A percentile compares a stretch with the other conserved stretches of the same genome.
Evolutionary conservation across 140 eudicot species (phyloP).

Genomic region (Erigeron philadelphicus): DNA sequence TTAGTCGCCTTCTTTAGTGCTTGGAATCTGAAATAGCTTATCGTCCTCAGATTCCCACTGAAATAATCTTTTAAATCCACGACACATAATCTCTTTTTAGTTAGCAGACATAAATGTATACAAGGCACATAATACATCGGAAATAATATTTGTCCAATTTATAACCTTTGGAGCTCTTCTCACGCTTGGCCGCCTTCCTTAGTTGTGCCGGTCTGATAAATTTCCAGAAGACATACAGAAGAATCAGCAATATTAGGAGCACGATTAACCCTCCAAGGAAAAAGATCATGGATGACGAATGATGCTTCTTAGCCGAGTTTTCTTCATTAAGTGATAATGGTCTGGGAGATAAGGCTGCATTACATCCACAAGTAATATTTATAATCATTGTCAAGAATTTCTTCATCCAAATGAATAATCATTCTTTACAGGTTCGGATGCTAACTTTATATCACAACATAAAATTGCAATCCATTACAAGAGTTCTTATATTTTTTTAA

Average conservation of each 20-base stretch:
- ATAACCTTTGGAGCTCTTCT: conserved; percentile 22
- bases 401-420: background rate
- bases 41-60: conserved; percentile 46
- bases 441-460: background rate
- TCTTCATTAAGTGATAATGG: conserved; percentile 24
- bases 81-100: conserved; percentile 14
- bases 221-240: conserved; percentile 40
- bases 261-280: conserved; percentile 49
- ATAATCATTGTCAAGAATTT: background rate
- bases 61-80: conserved; percentile 34
- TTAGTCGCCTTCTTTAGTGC: conserved; percentile 59
- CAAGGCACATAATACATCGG: background rate
- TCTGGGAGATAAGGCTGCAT: conserved; percentile 43
- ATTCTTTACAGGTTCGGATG: background rate
- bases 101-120: conserved; percentile 11
- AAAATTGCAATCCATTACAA: background rate
- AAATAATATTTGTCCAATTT: background rate
- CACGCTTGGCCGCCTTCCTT: conserved; percentile 21
- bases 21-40: conserved; percentile 48
- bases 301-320: conserved; percentile 32
- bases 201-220: conserved; percentile 28
- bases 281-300: conserved; percentile 31
- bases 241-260: conserved; percentile 38
- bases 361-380: background rate
- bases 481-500: no score